These are phyloP conservation scores for Ochetophila trinervis DNA, from an alignment of 306 rosid species.

Conservation along the genomic window DNA sequence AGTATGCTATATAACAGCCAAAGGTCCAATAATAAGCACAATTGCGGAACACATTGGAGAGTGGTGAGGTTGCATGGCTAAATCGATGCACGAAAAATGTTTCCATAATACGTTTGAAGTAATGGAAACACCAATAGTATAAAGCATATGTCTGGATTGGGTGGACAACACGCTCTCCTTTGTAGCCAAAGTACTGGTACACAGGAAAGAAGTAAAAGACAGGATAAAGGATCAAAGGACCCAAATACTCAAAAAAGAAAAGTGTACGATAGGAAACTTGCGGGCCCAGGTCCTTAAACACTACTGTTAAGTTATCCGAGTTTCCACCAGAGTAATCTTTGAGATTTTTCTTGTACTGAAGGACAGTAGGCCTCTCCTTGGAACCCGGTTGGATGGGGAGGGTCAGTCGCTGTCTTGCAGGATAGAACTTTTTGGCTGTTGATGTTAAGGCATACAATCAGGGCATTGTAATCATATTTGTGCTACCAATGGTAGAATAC, in stretches of 20 bases:
- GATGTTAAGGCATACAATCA: conserved; percentile 28
- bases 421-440: conserved; percentile 81
- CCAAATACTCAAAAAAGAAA: conserved; percentile 89
- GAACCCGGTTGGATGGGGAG: conserved; percentile 78
- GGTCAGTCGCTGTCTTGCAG: conserved; percentile 86
- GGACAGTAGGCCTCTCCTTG: conserved; percentile 79
- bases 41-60: conserved; percentile 90
- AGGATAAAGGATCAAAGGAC: conserved; percentile 89
- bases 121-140: conserved; percentile 96
- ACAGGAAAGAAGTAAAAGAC: conserved; percentile 81
- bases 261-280: conserved; percentile 86
- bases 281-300: conserved; percentile 88
- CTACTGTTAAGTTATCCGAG: conserved; percentile 56
- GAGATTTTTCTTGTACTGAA: conserved; percentile 64
- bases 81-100: conserved; percentile 92
- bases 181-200: conserved; percentile 64
- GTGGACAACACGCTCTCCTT: conserved; percentile 68
- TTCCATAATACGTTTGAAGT: conserved; percentile 87
- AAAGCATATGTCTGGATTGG: conserved; percentile 90
- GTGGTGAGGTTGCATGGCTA: conserved; percentile 97
- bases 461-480: conserved; percentile 15
- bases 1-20: conserved; percentile 76
- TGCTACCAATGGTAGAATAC: background rate
- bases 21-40: conserved; percentile 96
- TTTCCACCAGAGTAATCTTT: conserved; percentile 60